Base-by-base conservation (phyloP, 2,329 filamentous ascomycete genomes). In the Fusarium zealandicum region DNA sequence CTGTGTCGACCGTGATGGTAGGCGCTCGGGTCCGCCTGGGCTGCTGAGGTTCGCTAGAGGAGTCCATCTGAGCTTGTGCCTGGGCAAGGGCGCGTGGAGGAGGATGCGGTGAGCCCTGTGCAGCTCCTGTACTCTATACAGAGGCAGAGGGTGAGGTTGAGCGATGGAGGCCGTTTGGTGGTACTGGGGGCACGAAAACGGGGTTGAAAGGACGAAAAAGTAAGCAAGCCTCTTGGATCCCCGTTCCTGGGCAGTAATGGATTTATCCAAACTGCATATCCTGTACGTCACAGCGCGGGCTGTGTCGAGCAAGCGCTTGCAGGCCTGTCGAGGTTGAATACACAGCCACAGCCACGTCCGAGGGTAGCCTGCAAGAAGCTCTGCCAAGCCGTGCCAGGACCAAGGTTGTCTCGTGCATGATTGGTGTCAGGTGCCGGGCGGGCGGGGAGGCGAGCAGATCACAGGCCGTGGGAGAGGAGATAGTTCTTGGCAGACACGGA, bases 1-100 rank as follows among this genome's bases (percentile, higher is more conserved):
- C 60, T 32, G 57, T 63, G 12, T 63, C 60, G 20, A 63, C 60
- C 1, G 60, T 63, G 39, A 63, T 63, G 40, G 60, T 63, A 12
- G 60, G 60, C 28, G 60, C 60, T 28, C 60, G 46, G 11, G 57
- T 40, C 31, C 60, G 57, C 54, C 46, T 49, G 6, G 38, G 22
- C 27, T 43, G 43, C 35, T 41, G 43, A 13, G 42, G 37, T 13
- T 18, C 28, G 32, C 42, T 46, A 18, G 60, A 61, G 36, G 22
- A 25, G 8, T 63, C 60, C 59, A 62, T 62, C 9, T 33, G 31
- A 32, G 38, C 47, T 43, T 50, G 38, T 43, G 47, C 16, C 7
- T 31, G 22, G 9, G 22, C 22, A 8, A 25, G 22, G 22, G 22
- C 22, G 22, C 22, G 22, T 25, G 6, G 6, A 20, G 8, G 22